Evolutionary conservation across 495 filamentous ascomycete species (phyloP).

Genomic region (Corynascus novoguineensis): DNA sequence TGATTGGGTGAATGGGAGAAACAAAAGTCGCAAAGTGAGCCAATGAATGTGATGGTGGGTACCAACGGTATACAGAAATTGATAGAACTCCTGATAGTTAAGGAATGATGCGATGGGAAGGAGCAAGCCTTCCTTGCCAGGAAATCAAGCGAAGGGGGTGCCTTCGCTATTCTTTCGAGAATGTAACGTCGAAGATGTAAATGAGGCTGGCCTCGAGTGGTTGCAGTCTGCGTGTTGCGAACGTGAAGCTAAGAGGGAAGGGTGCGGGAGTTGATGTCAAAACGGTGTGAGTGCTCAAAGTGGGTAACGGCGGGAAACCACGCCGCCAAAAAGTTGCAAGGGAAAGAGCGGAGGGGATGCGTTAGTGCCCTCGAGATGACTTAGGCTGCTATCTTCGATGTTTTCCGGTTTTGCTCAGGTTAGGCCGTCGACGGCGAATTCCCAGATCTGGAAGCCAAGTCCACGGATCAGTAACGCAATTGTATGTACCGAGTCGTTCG

Average conservation of each 20-base stretch:
- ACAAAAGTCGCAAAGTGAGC: not conserved
- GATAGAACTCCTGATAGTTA: too few relatives aligned
- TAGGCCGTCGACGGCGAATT: not conserved
- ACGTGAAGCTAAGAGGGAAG: not conserved
- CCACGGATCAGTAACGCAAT: not conserved
- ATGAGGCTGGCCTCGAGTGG: not conserved
- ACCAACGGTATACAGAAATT: not conserved
- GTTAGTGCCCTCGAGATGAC: not conserved
- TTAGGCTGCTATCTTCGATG: not conserved
- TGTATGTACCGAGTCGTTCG: not conserved
- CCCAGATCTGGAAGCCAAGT: constrained; percentile 5
- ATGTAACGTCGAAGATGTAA: not conserved
- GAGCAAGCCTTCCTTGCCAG: not conserved
- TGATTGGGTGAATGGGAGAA: constrained; percentile 5
- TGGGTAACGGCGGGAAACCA: not conserved
- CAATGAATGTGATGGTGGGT: constrained; percentile 7
- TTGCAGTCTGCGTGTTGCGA: not conserved
- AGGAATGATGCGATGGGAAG: not conserved
- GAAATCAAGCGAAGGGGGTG: not conserved
- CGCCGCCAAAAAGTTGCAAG: not conserved
- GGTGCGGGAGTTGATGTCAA: not conserved
- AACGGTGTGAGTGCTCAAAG: not conserved
- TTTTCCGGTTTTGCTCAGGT: not conserved
- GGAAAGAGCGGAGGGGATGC: not conserved
- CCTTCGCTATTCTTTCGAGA: not conserved